Base-by-base conservation (phyloP, 805 yeast species). In the Saturnispora sekii region DNA sequence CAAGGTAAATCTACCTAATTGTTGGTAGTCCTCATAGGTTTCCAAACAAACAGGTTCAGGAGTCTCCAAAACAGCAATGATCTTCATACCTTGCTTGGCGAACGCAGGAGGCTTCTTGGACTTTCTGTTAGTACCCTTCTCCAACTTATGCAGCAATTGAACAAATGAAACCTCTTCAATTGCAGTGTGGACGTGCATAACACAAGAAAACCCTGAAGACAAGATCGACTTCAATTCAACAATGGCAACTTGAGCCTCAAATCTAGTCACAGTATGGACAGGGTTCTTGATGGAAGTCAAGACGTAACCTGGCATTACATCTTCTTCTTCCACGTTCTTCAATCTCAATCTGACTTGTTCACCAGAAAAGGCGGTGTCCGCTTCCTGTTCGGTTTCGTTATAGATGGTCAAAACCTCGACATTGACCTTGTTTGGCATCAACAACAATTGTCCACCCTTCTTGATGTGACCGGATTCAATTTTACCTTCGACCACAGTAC, bases 81-180 rank as follows among this genome's bases (percentile, higher is more conserved):
- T 78, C 79, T 87, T 90, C 97, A 90, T 90, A 59, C 98, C 98
- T 76, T 86, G 85, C 69, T 90, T 93, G 52, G 97, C 99, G 66
- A 88, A 93, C 42, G 97, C 95, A 49, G 98, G 98, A 31, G 98
- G 85, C 65, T 85, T 88, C 76, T 88, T 93, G 49, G 96, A 85
- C 67, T 80, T 84, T 72, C 96, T 83, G 76, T 90, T 90, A 47
- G 97, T 88, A 51, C 96, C 97, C 72, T 85, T 90, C 66, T 93
- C 95, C 58, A 93, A 73, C 69, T 90, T 88, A 70, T 93, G 97
- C 61, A 88, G 73, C 64, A 93, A 74, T 58, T 80, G 79, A 43
- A 81, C 73, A 61, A 93, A 77, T 21, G 74, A 74, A 43, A 93
- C 96, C 67, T 93, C 99, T 69, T 93, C 97, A 55, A 90, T 88